Evolutionary conservation across 2,329 filamentous ascomycete species (phyloP), one percentile per base, ranked within the genome.

Genomic region (Periconia sp.): DNA sequence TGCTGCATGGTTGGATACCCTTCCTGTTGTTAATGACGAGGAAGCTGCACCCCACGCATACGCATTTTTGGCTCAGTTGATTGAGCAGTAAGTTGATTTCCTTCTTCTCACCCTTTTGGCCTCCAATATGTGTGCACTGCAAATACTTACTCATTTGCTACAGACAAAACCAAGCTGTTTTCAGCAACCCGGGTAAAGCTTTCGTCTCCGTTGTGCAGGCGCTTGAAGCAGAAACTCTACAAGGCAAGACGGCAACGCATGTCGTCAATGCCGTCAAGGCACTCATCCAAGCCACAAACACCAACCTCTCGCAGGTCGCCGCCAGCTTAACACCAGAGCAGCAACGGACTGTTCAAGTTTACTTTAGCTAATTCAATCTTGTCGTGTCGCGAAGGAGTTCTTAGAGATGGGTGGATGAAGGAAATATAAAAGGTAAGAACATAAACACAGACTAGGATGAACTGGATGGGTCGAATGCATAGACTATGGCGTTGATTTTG

Each of bases 31-130:
- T 15, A 97, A 96, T 68, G 94, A 99, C 62, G 94, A 99, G 74
- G 94, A 99, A 77, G 94, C 94, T 3, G 94, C 94, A 18, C 94
- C 94, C 14, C 97, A 95, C 73, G 92, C 92, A 1, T 99, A 99
- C 72, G 87, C 88, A 43, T 99, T 96, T 77, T 80, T 99, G 54
- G 87, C 90, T 13, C 88, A 96, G 72, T 77, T 99, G 58, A 97
- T 97, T 71, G 89, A 95, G 63, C 89, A 95, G 94, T 97, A 85
- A 84, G 92, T 87, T 19, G 17, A 15, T 15, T 27, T 18, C n/a
- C 6, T 43, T 7, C 6, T 10, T 35, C 14, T 19, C 18, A 13
- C 50, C 8, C 35, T 42, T 35, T 19, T n/a, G 18, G n/a, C 35
- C 44, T 45, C 41, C 47, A 44, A 57, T 18, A 57, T 20, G 5